Evolutionary conservation across 441 rosid species (phyloP), one percentile per base, ranked within the genome.

Genomic region (Croton setiger): DNA sequence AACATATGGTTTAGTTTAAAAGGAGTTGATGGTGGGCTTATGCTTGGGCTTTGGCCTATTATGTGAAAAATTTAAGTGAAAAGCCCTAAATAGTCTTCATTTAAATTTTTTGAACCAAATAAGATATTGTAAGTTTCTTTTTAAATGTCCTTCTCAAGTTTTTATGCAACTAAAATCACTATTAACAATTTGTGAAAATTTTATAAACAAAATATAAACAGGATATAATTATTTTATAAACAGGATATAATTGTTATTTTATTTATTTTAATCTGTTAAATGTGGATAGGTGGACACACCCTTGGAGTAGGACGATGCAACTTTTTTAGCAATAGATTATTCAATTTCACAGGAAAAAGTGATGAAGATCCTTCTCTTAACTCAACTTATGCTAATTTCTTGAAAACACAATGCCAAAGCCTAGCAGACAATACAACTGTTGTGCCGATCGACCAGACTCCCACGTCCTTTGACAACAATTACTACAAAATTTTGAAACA

Each of bases 281-380:
- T n/a, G n/a, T 60, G 59, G 17, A 21, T 76, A 86, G 92, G 97
- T 35, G 95, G 87, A 13, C 96, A 91, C 69, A 87, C 88, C 1
- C 78, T 89, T n/a, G 93, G 93, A 49, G 74, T 81, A 41, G 84
- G 85, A 12, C 96, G 45, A 35, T 91, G 93, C 69, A 82, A 72
- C 35, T 73, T 84, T 63, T 81, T 87, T 68, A 69, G 82, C 68
- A 80, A 79, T 39, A 72, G 95, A 64, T 80, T 91, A 3, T 87
- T 79, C 67, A 91, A 91, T 78, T 91, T 91, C 87, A 81, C 90
- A 14, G 93, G 91, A 48, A 86, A 84, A 54, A 90, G 88, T 0
- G 91, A 82, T 49, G 68, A 80, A 7, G 93, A 91, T 66, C 95
- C 93, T 60, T 76, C 87, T 0, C 67, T 91, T 21, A 45, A 85